Evolutionary conservation across 1,284 basidiomycete genomes (phyloP), one percentile per base, ranked within the genome.

Genomic region (Rhodofomes roseus): DNA sequence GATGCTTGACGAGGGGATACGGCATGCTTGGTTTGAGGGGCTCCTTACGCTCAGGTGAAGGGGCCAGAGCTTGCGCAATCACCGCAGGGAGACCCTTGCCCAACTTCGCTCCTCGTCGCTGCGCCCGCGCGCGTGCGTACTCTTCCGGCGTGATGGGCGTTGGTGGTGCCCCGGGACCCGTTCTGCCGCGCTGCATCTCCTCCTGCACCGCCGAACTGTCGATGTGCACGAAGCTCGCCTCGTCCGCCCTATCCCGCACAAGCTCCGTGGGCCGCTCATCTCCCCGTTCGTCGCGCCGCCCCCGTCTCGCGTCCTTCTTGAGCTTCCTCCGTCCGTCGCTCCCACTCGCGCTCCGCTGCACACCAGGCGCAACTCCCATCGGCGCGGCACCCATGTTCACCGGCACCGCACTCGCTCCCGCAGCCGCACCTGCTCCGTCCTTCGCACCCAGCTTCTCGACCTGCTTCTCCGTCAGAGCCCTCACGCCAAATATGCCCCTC

Each of bases 1-100:
- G 67, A 68, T 88, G 86, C 7, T 71, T 62, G 16, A 76, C 70
- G 43, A 92, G 72, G 0, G 83, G 80, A 65, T 84, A 85, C 53
- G 74, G 77, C 22, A 70, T 76, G 12, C 40, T 31, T n/a, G 80
- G 80, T 54, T 73, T 71, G 50, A 57, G 61, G 11, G 48, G 58
- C 23, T 62, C 62, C 29, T 57, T 53, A 58, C 16, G 62, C 8
- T 50, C 44, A 20, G 63, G 59, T 40, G 59, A 58, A 18, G 61
- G 36, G 4, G 62, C 62, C 1, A 20, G 23, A 34, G 46, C 60
- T 54, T 44, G 52, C 53, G 61, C 64, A 27, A 70, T 62, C 18
- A 65, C 68, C 18, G 63, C 63, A 0, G 79, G 77, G 0, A 75
- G 70, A 0, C 65, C 67, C 60, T 77, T 80, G 64, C 77, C 78